Percentiles rank a stretch among this genome's conserved stretches.
Conservation (phyloP, 169 alveolate species). For the Haemoproteus tartakovskyi region DNA sequence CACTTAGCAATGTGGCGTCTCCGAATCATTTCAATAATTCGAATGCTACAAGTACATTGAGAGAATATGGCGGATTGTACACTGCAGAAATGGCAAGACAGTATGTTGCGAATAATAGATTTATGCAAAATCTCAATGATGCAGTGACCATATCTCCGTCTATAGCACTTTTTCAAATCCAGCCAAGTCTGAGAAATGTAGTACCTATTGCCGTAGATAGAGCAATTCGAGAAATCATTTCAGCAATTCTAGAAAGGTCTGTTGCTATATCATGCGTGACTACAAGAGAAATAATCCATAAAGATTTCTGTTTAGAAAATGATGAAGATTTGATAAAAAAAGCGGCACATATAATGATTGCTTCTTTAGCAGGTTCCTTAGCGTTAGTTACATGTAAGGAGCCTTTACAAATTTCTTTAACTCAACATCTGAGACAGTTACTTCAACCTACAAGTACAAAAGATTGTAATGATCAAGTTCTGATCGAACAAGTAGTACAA, state of each 20-base stretch:
- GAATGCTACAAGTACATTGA: too few relatives aligned
- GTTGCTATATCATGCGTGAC: constrained; percentile 94
- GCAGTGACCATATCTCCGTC: constrained; percentile 85
- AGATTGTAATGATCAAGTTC: constrained; percentile 84
- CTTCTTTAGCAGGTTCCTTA: constrained; percentile 91
- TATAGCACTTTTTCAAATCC: constrained; percentile 86
- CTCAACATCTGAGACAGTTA: constrained; percentile 87
- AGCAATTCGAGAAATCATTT: constrained; percentile 93
- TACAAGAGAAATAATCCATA: constrained; percentile 92
- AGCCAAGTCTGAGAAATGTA: constrained; percentile 83
- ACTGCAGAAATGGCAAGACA: too few relatives aligned
- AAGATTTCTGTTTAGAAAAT: constrained; percentile 94
- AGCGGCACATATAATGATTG: constrained; percentile 91
- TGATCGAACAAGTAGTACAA: constrained; percentile 88
- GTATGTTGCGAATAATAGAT: constrained; percentile 1
- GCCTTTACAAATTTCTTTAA: constrained; percentile 88
- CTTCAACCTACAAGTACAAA: constrained; percentile 80
- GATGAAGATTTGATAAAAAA: constrained; percentile 87
- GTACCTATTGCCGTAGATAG: constrained; percentile 95
- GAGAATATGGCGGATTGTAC: too few relatives aligned
- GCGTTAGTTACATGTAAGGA: constrained; percentile 96
- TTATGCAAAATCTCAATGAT: constrained; percentile 65
- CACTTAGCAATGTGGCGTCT: too few relatives aligned
- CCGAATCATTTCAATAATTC: too few relatives aligned
- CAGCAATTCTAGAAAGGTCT: constrained; percentile 89